Evolutionary conservation across 305 asterid species (phyloP).

Genomic region (Fraxinus dipetala): DNA sequence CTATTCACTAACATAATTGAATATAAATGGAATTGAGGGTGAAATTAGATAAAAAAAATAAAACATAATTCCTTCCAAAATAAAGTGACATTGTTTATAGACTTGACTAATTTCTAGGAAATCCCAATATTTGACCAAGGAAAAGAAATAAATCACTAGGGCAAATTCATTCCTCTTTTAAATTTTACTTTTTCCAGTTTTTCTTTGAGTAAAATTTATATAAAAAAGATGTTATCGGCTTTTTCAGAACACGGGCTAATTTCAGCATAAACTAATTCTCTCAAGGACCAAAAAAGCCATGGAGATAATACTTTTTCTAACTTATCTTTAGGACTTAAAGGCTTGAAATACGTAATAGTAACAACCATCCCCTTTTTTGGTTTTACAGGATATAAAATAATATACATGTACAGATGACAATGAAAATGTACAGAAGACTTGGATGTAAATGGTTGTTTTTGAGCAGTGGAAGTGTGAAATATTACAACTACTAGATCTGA

Average conservation of each 20-base stretch:
- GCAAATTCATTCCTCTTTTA: neutral
- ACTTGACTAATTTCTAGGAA: neutral
- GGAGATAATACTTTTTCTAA: neutral
- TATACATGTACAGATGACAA: neutral
- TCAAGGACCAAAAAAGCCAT: neutral
- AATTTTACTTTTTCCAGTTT: neutral
- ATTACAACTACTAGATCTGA: neutral
- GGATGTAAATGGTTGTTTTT: neutral
- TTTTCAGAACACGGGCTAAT: neutral
- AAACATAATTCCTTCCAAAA: neutral
- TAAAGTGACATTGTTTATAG: neutral
- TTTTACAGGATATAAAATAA: neutral
- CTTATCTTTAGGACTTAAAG: neutral
- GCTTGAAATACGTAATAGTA: neutral
- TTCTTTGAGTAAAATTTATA: neutral
- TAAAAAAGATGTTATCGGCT: neutral
- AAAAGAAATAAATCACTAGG: neutral
- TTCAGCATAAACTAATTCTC: neutral
- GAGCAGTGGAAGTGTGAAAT: neutral
- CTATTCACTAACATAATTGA: neutral
- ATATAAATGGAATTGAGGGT: neutral
- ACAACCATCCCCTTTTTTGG: neutral
- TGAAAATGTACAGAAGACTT: neutral
- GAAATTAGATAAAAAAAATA: neutral
- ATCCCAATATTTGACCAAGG: neutral